These are phyloP conservation scores for Gymnopus androsaceus DNA, from an alignment of 1,284 basidiomycete genomes.

Conservation along the genomic window DNA sequence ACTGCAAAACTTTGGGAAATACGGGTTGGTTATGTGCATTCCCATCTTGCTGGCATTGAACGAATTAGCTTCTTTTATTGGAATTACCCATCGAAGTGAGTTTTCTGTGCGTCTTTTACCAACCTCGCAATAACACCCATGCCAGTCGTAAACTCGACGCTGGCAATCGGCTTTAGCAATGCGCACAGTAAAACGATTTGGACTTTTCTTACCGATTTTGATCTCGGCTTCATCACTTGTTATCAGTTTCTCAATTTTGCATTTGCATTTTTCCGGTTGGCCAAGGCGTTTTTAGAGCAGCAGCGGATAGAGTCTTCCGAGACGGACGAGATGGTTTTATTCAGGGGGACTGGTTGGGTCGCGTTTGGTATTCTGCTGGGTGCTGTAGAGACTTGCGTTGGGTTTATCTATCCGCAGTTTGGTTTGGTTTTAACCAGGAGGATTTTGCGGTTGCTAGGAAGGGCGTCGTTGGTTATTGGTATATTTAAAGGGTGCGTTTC, in stretches of 20 bases:
- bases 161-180: slow-evolving; percentile 46
- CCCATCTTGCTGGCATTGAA: slow-evolving; percentile 56
- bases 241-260: slow-evolving; percentile 61
- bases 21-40: slow-evolving; percentile 53
- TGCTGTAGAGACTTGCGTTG: slow-evolving; percentile 63
- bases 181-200: slow-evolving; percentile 43
- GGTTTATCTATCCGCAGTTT: slow-evolving; percentile 59
- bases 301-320: slow-evolving; percentile 49
- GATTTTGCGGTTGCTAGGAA: slow-evolving; percentile 54
- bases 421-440: slow-evolving; percentile 54
- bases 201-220: slow-evolving; percentile 58
- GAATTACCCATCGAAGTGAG: slow-evolving; percentile 54
- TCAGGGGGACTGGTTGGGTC: slow-evolving; percentile 67
- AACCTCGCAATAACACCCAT: background rate
- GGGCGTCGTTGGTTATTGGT: slow-evolving; percentile 59
- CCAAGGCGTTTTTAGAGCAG: slow-evolving; percentile 49
- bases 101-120: slow-evolving; percentile 16
- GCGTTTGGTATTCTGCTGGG: slow-evolving; percentile 59
- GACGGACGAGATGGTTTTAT: slow-evolving; percentile 49
- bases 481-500: slow-evolving; percentile 61
- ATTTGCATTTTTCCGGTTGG: slow-evolving; percentile 59
- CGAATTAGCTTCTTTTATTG: slow-evolving; percentile 65
- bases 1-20: slow-evolving; percentile 46
- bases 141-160: slow-evolving; percentile 20
- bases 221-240: slow-evolving; percentile 56